A percentile compares a stretch with the other conserved stretches of the same genome.
Conservation (phyloP, 129 eudicot genomes). For the Lactuca saligna region DNA sequence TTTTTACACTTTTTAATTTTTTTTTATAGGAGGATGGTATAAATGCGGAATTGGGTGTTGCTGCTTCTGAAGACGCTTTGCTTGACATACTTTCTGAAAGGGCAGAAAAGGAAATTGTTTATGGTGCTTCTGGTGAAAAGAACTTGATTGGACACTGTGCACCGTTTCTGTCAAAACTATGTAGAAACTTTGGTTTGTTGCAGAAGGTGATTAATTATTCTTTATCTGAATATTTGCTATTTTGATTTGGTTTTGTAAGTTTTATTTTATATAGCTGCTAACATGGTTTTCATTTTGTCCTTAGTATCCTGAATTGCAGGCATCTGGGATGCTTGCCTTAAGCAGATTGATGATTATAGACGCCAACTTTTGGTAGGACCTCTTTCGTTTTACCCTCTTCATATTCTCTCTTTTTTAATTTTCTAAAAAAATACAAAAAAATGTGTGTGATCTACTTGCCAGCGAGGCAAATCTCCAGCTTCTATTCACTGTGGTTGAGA, state of each 20-base stretch:
- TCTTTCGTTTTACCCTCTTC: background rate
- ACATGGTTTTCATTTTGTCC: slow-evolving; percentile 34
- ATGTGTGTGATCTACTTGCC: slow-evolving; percentile 21
- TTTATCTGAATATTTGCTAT: background rate
- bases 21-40: slow-evolving; percentile 66
- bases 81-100: slow-evolving; percentile 75
- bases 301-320: slow-evolving; percentile 88
- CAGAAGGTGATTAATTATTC: slow-evolving; percentile 61
- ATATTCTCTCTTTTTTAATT: background rate
- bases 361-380: slow-evolving; percentile 76
- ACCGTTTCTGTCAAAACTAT: slow-evolving; percentile 75
- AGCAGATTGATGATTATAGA: slow-evolving; percentile 91
- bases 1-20: slow-evolving; percentile 6
- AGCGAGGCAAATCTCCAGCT: slow-evolving; percentile 95
- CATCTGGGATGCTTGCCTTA: slow-evolving; percentile 96
- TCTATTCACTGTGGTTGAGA: slow-evolving; percentile 92
- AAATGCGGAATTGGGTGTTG: slow-evolving; percentile 88
- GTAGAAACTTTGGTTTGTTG: slow-evolving; percentile 86
- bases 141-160: slow-evolving; percentile 84
- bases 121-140: slow-evolving; percentile 57
- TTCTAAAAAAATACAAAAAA: background rate
- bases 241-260: background rate
- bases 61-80: slow-evolving; percentile 83
- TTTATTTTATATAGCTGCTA: slow-evolving; percentile 30
- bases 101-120: slow-evolving; percentile 88